These are phyloP conservation scores for Leccinellum albellum DNA, from an alignment of 768 basidiomycete species.

Conservation along the genomic window DNA sequence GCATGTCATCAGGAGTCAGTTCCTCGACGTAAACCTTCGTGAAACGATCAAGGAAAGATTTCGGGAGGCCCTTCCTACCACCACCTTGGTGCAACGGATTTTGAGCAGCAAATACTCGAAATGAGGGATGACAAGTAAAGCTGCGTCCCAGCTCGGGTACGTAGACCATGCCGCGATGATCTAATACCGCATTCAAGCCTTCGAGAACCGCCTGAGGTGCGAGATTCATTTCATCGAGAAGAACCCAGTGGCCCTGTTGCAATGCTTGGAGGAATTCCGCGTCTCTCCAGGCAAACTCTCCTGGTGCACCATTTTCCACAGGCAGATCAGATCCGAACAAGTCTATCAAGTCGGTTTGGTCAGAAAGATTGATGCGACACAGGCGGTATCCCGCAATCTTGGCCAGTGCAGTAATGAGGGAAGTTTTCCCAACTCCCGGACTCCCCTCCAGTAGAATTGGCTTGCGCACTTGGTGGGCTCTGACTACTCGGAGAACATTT, in stretches of 20 bases:
- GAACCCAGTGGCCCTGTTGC: conserved; percentile 96
- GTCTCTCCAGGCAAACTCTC: conserved; percentile 96
- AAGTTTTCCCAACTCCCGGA: conserved; percentile 98
- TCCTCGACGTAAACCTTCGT: conserved; percentile 96
- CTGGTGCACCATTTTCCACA: conserved; percentile 83
- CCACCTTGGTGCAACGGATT: conserved; percentile 96
- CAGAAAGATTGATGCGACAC: conserved; percentile 94
- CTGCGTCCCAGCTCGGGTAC: conserved; percentile 92
- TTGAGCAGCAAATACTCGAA: conserved; percentile 96
- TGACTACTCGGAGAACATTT: conserved; percentile 83
- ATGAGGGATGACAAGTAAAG: conserved; percentile 86
- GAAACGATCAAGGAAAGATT: conserved; percentile 96
- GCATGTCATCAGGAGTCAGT: conserved; percentile 71
- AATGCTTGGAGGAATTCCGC: conserved; percentile 92
- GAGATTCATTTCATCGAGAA: conserved; percentile 98
- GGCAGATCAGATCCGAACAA: conserved; percentile 96
- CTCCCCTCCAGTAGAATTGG: conserved; percentile 96
- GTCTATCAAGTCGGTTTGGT: conserved; percentile 95
- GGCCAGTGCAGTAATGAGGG: conserved; percentile 83
- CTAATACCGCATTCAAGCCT: conserved; percentile 92
- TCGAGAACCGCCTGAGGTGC: conserved; percentile 96
- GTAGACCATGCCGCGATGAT: conserved; percentile 92
- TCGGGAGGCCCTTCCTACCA: conserved; percentile 94
- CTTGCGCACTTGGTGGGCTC: conserved; percentile 86
- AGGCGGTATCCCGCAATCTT: conserved; percentile 72